Conservation (phyloP, 305 asterid genomes). For the Rubia balearica region DNA sequence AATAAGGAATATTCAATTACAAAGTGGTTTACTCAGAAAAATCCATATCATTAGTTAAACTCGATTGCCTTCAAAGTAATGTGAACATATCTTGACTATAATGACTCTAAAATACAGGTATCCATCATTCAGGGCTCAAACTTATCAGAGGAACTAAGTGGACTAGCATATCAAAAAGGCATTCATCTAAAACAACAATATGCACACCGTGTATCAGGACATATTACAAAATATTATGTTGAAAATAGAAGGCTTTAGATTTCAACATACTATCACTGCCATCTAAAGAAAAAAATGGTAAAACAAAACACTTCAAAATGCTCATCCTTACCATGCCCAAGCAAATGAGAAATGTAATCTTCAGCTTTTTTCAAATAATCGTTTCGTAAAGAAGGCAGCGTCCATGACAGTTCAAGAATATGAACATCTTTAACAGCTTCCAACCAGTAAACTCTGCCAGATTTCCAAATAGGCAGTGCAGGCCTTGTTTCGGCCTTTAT, state of each 20-base stretch:
- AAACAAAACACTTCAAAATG: not conserved
- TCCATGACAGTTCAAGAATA: slow-evolving; percentile 83
- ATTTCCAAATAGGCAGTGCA: slow-evolving; percentile 67
- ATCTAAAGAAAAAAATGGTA: not conserved
- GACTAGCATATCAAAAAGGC: not conserved
- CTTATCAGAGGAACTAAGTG: not conserved
- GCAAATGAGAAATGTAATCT: slow-evolving; percentile 91
- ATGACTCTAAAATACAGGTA: not conserved
- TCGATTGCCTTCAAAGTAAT: not conserved
- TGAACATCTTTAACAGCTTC: slow-evolving; percentile 96
- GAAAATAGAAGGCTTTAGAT: not conserved
- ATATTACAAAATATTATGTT: slow-evolving; percentile 1
- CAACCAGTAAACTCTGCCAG: slow-evolving; percentile 79
- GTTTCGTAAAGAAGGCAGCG: slow-evolving; percentile 75
- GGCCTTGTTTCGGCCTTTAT: slow-evolving; percentile 39
- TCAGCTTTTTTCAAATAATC: slow-evolving; percentile 85
- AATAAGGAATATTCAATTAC: slow-evolving; percentile 19
- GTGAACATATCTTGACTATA: not conserved
- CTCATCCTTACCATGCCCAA: slow-evolving; percentile 76
- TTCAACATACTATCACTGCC: not conserved
- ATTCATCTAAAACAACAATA: not conserved
- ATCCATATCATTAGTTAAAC: not conserved
- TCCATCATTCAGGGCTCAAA: not conserved
- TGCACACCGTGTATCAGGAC: not conserved
- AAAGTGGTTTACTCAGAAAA: not conserved